Percentiles rank a stretch among this genome's conserved stretches.
Conservation (phyloP, 2,329 filamentous ascomycete genomes). For the Phyllosticta citriasiana region DNA sequence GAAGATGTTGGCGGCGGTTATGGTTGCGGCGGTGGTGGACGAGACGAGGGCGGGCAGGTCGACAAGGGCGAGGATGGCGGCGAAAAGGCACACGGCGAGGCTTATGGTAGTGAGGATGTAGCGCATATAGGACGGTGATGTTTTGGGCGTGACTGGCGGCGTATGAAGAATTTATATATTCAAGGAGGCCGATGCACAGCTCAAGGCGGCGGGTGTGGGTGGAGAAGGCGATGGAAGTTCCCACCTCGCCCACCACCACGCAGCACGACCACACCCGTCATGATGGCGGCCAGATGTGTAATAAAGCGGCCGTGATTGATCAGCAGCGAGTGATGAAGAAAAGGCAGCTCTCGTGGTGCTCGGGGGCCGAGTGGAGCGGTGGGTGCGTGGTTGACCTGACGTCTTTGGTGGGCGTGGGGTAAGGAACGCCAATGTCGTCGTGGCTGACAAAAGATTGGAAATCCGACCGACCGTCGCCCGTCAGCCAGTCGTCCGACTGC, state of each 20-base stretch:
- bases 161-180: slow-evolving; percentile 22
- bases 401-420: not conserved
- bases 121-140: slow-evolving; percentile 23
- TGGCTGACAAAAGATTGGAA: not conserved
- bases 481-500: not conserved
- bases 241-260: not conserved
- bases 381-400: not conserved
- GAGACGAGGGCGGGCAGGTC: slow-evolving; percentile 13
- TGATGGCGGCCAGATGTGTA: not conserved
- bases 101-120: slow-evolving; percentile 25
- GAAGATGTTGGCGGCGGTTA: slow-evolving; percentile 12
- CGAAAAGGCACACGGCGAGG: slow-evolving; percentile 31
- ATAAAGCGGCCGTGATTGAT: slow-evolving; percentile 7
- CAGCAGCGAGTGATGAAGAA: not conserved
- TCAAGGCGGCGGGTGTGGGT: not conserved
- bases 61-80: slow-evolving; percentile 24
- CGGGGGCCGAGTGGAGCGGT: not conserved
- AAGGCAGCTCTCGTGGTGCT: not conserved
- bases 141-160: not conserved
- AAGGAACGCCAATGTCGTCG: not conserved
- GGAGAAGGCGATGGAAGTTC: slow-evolving; percentile 3
- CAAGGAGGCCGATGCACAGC: not conserved
- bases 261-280: not conserved
- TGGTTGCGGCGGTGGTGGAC: slow-evolving; percentile 14
- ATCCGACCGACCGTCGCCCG: not conserved